Base-by-base conservation (phyloP, 2,329 filamentous ascomycete genomes). In the Nothomitra cinnamomea region DNA sequence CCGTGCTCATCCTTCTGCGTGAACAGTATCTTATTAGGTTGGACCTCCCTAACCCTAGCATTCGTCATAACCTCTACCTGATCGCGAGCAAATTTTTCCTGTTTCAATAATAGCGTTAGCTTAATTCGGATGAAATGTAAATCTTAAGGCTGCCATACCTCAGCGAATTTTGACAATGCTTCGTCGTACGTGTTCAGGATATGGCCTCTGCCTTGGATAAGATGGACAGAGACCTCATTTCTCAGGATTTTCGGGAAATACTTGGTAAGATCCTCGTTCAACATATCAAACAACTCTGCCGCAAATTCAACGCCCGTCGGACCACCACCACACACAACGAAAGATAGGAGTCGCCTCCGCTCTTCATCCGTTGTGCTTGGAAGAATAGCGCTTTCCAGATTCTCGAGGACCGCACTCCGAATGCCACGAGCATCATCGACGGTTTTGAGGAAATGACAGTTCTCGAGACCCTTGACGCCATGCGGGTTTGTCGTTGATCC, bases 151-250 rank as follows among this genome's bases (percentile, higher is more conserved):
- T n/a, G n/a, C 4, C 61, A 54, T 64, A 71, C 70, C 69, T 98
- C 92, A 19, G 92, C 90, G 64, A 94, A 98, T 64, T 82, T 81
- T 10, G 89, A 95, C 1, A 98, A 76, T 0, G 87, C 83, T 69
- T 98, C 92, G 59, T 98, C 92, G 64, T 98, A 98, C 0, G 92
- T 98, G 70, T 98, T 98, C 28, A 98, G 74, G 58, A 98, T 98
- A 61, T 98, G 92, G 41, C 85, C 82, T 56, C 92, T 80, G 62
- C 87, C 94, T 65, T 98, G 92, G 57, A 98, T 95, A 48, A 98
- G 76, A 64, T 98, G 94, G 1, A 98, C 90, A 0, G 92, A 96
- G 50, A 98, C 94, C 66, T 98, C 88, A 64, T 96, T 96, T 57
- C 92, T 81, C n/a, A 98, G 70, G 28, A 98, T 79, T 57, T 82